Conservation (phyloP, 371 early-diverging fungal genomes). For the Mucor ambiguus region DNA sequence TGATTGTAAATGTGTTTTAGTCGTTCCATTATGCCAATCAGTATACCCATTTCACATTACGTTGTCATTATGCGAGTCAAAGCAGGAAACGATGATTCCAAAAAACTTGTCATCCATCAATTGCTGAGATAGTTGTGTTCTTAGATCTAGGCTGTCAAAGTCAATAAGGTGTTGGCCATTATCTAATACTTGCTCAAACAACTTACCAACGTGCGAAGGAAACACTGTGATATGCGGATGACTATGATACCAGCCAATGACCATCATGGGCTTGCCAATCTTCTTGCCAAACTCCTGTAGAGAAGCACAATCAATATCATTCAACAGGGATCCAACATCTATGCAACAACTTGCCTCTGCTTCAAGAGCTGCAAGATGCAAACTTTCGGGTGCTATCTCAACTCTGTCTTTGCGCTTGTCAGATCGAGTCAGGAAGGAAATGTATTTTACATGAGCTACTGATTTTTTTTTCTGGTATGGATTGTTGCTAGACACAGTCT, state of each 20-base stretch:
- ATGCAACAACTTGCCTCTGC: conserved; percentile 52
- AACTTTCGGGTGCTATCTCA: conserved; percentile 64
- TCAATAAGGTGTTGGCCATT: neutral
- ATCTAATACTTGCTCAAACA: neutral
- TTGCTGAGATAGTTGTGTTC: conserved; percentile 71
- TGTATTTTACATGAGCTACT: conserved; percentile 55
- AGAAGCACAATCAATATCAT: neutral
- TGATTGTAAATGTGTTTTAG: neutral
- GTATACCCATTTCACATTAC: conserved; percentile 22
- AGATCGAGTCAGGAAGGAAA: conserved; percentile 65
- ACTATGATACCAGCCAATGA: conserved; percentile 74
- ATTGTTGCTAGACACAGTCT: conserved; percentile 30
- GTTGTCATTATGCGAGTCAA: conserved; percentile 53
- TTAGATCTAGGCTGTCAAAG: conserved; percentile 47
- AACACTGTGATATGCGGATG: conserved; percentile 82
- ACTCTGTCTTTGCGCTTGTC: conserved; percentile 80
- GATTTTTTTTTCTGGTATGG: conserved; percentile 31
- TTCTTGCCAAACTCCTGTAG: conserved; percentile 45
- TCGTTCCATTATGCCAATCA: neutral
- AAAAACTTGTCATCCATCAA: conserved; percentile 67
- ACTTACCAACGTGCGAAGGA: conserved; percentile 69
- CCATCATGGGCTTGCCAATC: conserved; percentile 49
- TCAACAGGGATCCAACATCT: neutral
- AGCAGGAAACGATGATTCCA: conserved; percentile 74
- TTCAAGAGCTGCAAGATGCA: conserved; percentile 67